Evolutionary conservation across 106 monocot species (phyloP).

Genomic region (Dendrobium nobile): DNA sequence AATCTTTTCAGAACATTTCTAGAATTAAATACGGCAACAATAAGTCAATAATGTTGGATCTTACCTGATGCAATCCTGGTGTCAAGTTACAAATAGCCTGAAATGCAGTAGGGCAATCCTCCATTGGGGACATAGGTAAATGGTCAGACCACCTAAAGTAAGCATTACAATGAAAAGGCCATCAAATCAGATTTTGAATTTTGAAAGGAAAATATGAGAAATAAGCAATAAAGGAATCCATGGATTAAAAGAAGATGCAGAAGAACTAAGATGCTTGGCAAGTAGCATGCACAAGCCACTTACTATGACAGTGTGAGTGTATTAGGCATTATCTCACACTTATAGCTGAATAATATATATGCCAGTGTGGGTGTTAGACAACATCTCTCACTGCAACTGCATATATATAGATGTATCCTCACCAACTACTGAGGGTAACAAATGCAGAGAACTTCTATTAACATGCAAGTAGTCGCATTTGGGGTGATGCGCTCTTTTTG

Average conservation of each 20-base stretch:
- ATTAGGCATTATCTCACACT: neutral
- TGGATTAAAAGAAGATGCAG: neutral
- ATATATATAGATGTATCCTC: neutral
- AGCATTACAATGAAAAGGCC: neutral
- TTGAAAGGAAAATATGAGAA: neutral
- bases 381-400: too few relatives aligned
- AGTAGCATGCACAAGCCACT: neutral
- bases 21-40: neutral
- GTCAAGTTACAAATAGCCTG: constrained; percentile 67
- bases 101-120: constrained; percentile 75
- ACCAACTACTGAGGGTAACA: neutral
- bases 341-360: neutral
- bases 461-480: neutral
- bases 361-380: too few relatives aligned
- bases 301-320: neutral
- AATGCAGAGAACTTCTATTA: neutral
- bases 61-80: constrained; percentile 82
- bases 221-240: neutral
- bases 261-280: neutral
- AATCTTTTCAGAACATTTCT: neutral
- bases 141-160: constrained; percentile 71
- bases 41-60: neutral
- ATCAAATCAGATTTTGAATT: neutral
- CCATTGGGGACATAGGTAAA: constrained; percentile 82
- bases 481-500: neutral